phyloP scores from a whole-genome alignment of 1,284 basidiomycete species.

The Wallemia hederae region DNA sequence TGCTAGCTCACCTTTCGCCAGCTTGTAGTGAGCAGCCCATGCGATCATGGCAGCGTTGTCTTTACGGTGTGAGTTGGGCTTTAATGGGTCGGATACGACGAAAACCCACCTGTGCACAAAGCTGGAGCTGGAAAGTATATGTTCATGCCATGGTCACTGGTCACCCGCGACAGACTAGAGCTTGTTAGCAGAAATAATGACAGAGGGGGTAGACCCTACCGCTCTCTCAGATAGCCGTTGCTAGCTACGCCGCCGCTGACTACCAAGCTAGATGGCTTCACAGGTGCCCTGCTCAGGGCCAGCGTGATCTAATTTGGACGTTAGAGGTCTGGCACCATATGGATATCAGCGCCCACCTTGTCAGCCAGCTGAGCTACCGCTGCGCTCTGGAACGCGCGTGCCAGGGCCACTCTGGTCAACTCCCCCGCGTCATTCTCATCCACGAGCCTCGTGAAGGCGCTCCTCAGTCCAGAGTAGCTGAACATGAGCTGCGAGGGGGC shows the following conservation, averaged over 20 bases:
- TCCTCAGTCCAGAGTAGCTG: slow-evolving; percentile 44
- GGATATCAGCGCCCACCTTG: slow-evolving; percentile 27
- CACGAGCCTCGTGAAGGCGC: slow-evolving; percentile 20
- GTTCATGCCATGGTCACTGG: not conserved
- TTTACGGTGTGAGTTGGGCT: slow-evolving; percentile 12
- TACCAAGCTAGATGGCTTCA: slow-evolving; percentile 22
- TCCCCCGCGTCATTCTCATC: not conserved
- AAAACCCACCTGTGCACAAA: not conserved
- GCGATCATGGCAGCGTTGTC: slow-evolving; percentile 91
- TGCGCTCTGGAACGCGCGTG: slow-evolving; percentile 38
- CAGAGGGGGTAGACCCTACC: slow-evolving; percentile 19
- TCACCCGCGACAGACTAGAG: not conserved
- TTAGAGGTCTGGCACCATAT: not conserved
- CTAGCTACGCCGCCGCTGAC: slow-evolving; percentile 75
- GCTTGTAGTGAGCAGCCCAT: slow-evolving; percentile 53
- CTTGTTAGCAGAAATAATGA: not conserved
- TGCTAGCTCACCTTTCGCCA: slow-evolving; percentile 22
- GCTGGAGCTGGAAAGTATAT: slow-evolving; percentile 3
- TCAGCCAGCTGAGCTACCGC: slow-evolving; percentile 41
- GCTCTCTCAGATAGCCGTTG: slow-evolving; percentile 34
- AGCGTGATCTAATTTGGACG: not conserved
- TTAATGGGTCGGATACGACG: not conserved
- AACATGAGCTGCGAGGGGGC: slow-evolving; percentile 31
- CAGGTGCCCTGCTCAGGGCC: not conserved
- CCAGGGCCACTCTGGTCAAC: slow-evolving; percentile 17